Evolutionary conservation across 129 eudicot species (phyloP), one percentile per base, ranked within the genome.

Genomic region (Helianthus tuberosus): DNA sequence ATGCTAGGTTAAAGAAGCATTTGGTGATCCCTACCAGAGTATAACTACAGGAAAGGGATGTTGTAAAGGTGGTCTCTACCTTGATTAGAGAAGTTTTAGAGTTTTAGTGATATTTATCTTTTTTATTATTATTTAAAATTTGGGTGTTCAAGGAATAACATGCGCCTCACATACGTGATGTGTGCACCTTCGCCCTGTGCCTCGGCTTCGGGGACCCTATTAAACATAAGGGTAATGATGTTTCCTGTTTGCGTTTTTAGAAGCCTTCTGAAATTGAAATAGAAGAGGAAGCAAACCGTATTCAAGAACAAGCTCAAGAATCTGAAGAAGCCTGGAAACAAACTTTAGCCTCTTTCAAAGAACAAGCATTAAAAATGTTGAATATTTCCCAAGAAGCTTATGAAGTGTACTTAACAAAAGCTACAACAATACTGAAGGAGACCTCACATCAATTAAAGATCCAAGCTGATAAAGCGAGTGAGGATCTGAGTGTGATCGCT

Each of bases 391-490:
- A 91, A 77, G 94, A 94, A 77, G 96, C 99, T 8, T 94, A 90
- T 36, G 91, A 91, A 35, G 71, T 59, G 69, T 94, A 88, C 79
- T 83, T 91, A 10, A 79, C 85, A 76, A 88, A 87, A 77, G 94
- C 99, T 12, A 53, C 81, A 29, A 38, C 85, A 35, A 64, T 86
- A 71, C 83, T 94, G 20, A 84, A 87, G 49, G 96, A 94, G 55
- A 87, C 97, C 73, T 84, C 99, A 20, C 85, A 91, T 60, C 79
- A 81, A 43, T 77, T 91, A 63, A 86, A 91, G 81, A 87, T 94
- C 68, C 88, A 91, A 79, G 97, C 94, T 68, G 99, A 90, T 58
- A 87, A 94, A 82, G 99, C 99, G 0, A 88, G 89, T 64, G 79
- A 79, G 29, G 99, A 94, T 76, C 75, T 90, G 73, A 82, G 69